A percentile compares a stretch with the other conserved stretches of the same genome.
Conservation (phyloP, 139 green algal species). For the Astrephomene gubernaculifera region DNA sequence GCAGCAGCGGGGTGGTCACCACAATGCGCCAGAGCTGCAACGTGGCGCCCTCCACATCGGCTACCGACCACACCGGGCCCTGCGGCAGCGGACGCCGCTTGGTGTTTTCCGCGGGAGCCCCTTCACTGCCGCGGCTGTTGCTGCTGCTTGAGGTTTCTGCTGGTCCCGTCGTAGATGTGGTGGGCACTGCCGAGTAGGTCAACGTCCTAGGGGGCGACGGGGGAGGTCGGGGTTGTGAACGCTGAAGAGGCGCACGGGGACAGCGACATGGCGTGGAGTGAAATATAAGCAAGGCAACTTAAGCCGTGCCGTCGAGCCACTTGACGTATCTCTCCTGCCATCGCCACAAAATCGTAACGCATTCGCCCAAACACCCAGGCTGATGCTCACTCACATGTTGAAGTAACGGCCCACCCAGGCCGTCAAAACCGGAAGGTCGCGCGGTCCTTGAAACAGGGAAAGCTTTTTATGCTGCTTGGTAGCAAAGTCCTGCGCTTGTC, state of each 20-base stretch:
- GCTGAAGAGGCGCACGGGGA: too few species aligned
- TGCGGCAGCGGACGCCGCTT: neutral
- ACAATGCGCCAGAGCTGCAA: slow-evolving; percentile 25
- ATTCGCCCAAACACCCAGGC: too few species aligned
- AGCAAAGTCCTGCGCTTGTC: neutral
- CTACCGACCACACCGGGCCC: slow-evolving; percentile 10
- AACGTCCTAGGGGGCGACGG: too few species aligned
- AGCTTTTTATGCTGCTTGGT: slow-evolving; percentile 12
- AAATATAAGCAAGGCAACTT: too few species aligned
- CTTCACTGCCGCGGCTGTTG: neutral
- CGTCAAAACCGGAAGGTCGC: neutral
- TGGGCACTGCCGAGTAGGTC: too few species aligned
- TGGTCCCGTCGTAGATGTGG: too few species aligned
- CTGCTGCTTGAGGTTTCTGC: too few species aligned
- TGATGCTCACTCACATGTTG: slow-evolving; percentile 1
- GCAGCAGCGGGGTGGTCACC: slow-evolving; percentile 1
- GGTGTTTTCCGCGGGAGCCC: neutral
- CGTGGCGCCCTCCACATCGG: slow-evolving; percentile 39
- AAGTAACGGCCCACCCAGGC: slow-evolving; percentile 18
- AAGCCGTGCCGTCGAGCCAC: too few species aligned
- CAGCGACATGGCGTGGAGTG: too few species aligned
- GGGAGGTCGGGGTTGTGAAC: too few species aligned
- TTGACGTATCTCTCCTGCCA: too few species aligned
- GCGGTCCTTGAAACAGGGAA: neutral
- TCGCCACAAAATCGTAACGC: too few species aligned